These are phyloP conservation scores for Brassica rapa DNA, from an alignment of 345 rosid genomes.

Conservation along the genomic window DNA sequence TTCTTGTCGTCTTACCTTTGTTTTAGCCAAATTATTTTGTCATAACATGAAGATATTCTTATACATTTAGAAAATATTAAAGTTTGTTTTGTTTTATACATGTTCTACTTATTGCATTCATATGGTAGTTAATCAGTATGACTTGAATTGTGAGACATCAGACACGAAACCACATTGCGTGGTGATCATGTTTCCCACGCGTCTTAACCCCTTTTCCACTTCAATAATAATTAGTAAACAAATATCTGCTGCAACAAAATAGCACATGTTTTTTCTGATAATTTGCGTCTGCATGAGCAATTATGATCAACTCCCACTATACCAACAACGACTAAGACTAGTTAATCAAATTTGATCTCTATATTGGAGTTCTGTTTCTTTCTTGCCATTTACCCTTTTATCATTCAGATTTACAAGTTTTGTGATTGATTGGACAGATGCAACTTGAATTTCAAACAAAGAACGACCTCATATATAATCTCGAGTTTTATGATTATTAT, in stretches of 20 bases:
- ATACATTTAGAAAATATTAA: not conserved
- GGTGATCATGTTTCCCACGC: conserved; percentile 37
- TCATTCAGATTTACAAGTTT: conserved; percentile 7
- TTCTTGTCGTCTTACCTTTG: not conserved
- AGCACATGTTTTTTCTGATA: conserved; percentile 21
- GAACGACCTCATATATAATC: not conserved
- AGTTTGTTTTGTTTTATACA: not conserved
- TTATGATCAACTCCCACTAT: conserved; percentile 24
- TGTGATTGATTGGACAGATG: conserved; percentile 4
- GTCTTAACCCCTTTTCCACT: not conserved
- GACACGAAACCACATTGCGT: conserved; percentile 24
- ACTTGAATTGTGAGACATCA: conserved; percentile 17
- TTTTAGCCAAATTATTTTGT: not conserved
- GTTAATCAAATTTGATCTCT: conserved; percentile 19
- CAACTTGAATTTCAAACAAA: not conserved
- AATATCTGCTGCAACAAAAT: conserved; percentile 8
- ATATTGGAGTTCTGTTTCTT: not conserved
- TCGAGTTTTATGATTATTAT: conserved; percentile 2
- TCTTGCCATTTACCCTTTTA: not conserved
- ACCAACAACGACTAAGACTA: conserved; percentile 10
- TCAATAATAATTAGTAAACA: not conserved
- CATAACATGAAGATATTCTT: not conserved
- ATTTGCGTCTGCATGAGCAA: conserved; percentile 17
- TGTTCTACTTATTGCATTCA: not conserved
- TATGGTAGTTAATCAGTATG: not conserved